Evolutionary conservation across 768 basidiomycete species (phyloP), one percentile per base, ranked within the genome.

Genomic region (Termitomyces sp.): DNA sequence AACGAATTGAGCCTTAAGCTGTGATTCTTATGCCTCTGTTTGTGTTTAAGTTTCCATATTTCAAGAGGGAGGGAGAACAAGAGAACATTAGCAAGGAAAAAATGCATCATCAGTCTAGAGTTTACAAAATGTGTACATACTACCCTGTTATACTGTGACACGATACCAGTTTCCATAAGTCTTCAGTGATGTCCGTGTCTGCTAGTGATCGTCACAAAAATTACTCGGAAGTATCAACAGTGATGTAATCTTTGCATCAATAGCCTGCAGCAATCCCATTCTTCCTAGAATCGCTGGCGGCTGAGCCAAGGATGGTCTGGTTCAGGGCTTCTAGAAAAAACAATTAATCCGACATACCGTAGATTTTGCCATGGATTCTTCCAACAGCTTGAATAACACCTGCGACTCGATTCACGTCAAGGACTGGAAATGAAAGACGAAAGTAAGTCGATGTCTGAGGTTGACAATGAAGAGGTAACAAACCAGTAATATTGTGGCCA

Each of bases 221-320:
- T 43, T 17, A 12, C 25, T 25, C 23, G 17, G 7, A 25, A 27
- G 1, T 25, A 1, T 16, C 43, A 17, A 44, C 42, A 14, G 4
- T 11, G 21, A 12, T 49, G 21, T 34, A 49, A 49, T 10, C 16
- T 11, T 35, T 3, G n/a, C 9, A 52, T 65, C 65, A 92, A 71
- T 94, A 95, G 3, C 89, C 94, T 46, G 89, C 85, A 5, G 94
- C 90, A 41, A 94, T 80, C n/a, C 94, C 94, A 60, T 93, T 89
- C 76, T 95, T 96, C 66, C 94, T 81, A 19, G 90, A 92, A 70
- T 97, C 94, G 66, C 90, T 92, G 9, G 91, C 88, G 59, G 91
- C 94, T 89, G 62, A 43, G 25, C 25, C 37, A 17, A 21, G 25
- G 27, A 27, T 43, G 25, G 23, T 52, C 30, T 61, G 11, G 52